Evolutionary conservation across 441 rosid species (phyloP), one percentile per base, ranked within the genome.

Genomic region (Daphne laureola): DNA sequence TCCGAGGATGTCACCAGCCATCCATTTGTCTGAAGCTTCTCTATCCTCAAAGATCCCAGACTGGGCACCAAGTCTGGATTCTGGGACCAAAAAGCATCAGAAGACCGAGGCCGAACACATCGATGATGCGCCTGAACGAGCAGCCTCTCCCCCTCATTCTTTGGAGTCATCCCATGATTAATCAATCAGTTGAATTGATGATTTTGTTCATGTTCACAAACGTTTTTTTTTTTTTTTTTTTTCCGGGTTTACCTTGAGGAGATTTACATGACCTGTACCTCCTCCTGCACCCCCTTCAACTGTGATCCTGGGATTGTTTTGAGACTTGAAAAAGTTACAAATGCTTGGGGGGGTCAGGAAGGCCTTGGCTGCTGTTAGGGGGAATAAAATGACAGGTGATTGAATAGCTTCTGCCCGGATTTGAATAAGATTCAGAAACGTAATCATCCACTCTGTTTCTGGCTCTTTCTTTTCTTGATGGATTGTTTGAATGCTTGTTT

Each of bases 341-440:
- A 41, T 49, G 36, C 17, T 31, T n/a, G n/a, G 31, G 66, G 67
- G 74, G 67, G 58, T 31, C 46, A 41, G 72, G 78, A 43, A 65
- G 72, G 70, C 64, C 51, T 26, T 61, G 38, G 38, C 62, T 73
- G 38, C 62, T 73, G 72, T 78, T 64, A 77, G 65, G 67, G 64
- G 66, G 76, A 72, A 70, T 70, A 72, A 74, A 74, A 61, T 64
- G 80, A 9, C 80, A 69, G 80, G 78, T 69, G 80, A 70, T 31
- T 31, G 38, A 7, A 31, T 31, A 31, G 38, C 38, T 31, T 31
- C 38, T 11, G 8, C 9, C 11, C 38, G 9, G 38, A 31, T 31
- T 31, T 5, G 38, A 31, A 31, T 31, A 6, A 31, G 9, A 31
- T 9, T 31, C 38, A 31, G 9, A 31, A 7, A 31, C 38, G 11